Evolutionary conservation across 768 basidiomycete species (phyloP).

Genomic region (Tulasnella sp.): DNA sequence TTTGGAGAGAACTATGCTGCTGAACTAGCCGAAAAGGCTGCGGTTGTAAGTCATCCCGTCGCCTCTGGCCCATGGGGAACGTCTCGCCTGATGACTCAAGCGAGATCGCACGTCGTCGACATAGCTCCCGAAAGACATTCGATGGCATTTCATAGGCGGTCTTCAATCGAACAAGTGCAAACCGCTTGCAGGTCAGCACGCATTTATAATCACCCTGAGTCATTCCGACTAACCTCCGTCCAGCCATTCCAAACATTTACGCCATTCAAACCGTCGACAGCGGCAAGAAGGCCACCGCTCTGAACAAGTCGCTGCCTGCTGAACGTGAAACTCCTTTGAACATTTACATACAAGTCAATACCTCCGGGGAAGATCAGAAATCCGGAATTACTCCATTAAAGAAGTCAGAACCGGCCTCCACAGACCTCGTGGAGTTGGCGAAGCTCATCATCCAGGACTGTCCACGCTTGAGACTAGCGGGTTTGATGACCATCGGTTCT

Average conservation of each 20-base stretch:
- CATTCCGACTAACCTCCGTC: background rate
- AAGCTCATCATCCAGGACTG: conserved; percentile 62
- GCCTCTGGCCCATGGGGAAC: background rate
- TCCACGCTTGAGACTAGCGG: conserved; percentile 65
- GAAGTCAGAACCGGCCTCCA: conserved; percentile 22
- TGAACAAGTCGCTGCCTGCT: conserved; percentile 61
- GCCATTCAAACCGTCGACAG: conserved; percentile 82
- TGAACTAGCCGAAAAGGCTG: conserved; percentile 82
- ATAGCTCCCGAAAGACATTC: conserved; percentile 79
- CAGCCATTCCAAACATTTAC: conserved; percentile 83
- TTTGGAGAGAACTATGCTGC: conserved; percentile 99
- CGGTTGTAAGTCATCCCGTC: conserved; percentile 40
- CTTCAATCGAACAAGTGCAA: conserved; percentile 93
- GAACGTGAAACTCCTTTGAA: conserved; percentile 58
- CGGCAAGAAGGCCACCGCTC: conserved; percentile 64
- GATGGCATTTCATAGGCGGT: conserved; percentile 96
- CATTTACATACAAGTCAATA: conserved; percentile 89
- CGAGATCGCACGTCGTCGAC: background rate
- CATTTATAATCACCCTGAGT: background rate
- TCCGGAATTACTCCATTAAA: conserved; percentile 67
- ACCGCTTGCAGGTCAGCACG: conserved; percentile 62
- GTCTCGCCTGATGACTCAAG: background rate
- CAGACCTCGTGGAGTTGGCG: conserved; percentile 60
- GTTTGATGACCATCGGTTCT: conserved; percentile 96
- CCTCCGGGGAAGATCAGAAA: conserved; percentile 85